Conservation (phyloP, 495 filamentous ascomycete species). For the Podospora bellae-mahoneyi region DNA sequence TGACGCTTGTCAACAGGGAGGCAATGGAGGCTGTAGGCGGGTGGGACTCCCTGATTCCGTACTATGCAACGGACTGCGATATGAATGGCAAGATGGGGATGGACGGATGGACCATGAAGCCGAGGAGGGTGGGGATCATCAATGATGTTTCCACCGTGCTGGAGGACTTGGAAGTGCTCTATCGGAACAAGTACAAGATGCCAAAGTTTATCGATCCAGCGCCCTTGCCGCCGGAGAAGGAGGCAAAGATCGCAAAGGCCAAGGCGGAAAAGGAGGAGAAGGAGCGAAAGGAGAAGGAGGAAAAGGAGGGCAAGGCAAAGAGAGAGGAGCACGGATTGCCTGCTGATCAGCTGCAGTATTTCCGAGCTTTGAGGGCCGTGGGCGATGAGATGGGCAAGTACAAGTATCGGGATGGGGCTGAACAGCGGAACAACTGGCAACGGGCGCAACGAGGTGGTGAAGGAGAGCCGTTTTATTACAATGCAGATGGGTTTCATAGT, state of each 20-base stretch:
- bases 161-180: constrained; percentile 45
- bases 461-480: constrained; percentile 56
- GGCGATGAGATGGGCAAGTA: constrained; percentile 35
- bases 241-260: constrained; percentile 5
- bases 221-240: constrained; percentile 9
- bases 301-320: constrained; percentile 9
- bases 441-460: constrained; percentile 49
- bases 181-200: constrained; percentile 37
- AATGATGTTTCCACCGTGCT: constrained; percentile 49
- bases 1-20: constrained; percentile 53
- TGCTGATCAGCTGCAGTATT: constrained; percentile 34
- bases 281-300: constrained; percentile 23
- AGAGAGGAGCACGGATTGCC: constrained; percentile 25
- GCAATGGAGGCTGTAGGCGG: constrained; percentile 54
- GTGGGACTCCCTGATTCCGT: constrained; percentile 60
- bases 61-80: constrained; percentile 60
- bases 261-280: constrained; percentile 25
- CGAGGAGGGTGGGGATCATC: constrained; percentile 46
- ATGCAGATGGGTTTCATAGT: constrained; percentile 51
- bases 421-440: constrained; percentile 54
- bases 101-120: constrained; percentile 45
- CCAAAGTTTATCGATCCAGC: constrained; percentile 33
- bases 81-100: constrained; percentile 53
- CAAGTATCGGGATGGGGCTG: constrained; percentile 32
- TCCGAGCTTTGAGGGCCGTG: constrained; percentile 30